Evolutionary conservation across 805 yeast species (phyloP), one percentile per base, ranked within the genome.

Genomic region (Ogataea methanolica): DNA sequence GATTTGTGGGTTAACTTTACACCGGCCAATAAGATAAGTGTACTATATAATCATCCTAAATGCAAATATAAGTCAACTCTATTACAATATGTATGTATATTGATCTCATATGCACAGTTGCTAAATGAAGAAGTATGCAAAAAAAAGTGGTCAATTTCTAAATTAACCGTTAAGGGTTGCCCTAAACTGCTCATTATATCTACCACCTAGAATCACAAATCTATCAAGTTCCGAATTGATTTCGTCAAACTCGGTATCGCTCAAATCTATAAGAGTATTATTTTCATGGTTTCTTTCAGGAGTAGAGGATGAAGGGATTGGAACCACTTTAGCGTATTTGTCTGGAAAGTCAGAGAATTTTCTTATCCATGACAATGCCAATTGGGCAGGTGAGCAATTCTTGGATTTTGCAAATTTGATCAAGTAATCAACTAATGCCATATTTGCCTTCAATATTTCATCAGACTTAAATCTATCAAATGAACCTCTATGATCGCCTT

Each of bases 281-380:
- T 88, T 90, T 60, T 80, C 85, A 41, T 73, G 71, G 16, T 85
- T 79, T 62, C 88, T 82, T 11, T 65, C 70, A 4, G 68, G 63
- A 36, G 82, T 76, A 6, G 89, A 76, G 3, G 88, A 83, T 45
- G 91, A 83, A 19, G 97, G 96, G 62, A 90, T 85, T 33, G 96
- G 95, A 41, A 90, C 60, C 39, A 88, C 73, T 49, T 68, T 71
- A 23, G 90, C 78, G 45, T 70, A 73, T 31, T 54, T 56, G 4
- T 55, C 57, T 53, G 55, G 56, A 39, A 45, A 55, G 2, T 76
- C 79, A 8, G 70, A 63, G 56, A 62, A 71, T 44, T 76, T 73
- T 46, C 75, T 67, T 47, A 81, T 66, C 81, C 88, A 88, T 2
- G 88, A 82, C 21, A 90, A 64, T 4, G 90, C 82, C 36, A 86